Conservation (phyloP, 495 filamentous ascomycete genomes). For the Xylaria castorea region DNA sequence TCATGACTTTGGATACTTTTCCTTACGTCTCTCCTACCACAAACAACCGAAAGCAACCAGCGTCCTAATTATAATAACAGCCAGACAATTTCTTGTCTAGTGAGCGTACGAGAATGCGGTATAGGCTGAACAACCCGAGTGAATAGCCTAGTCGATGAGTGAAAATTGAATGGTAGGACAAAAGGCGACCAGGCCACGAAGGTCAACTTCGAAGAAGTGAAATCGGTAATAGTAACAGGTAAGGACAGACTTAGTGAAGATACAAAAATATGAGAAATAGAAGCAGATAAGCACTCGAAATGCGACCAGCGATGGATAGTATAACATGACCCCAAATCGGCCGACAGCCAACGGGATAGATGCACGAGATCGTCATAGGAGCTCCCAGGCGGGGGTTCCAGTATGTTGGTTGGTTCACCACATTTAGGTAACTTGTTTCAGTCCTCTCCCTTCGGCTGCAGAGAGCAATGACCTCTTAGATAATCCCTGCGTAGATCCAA, state of each 20-base stretch:
- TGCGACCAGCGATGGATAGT: neutral
- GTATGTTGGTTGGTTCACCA: slow-evolving; percentile 3
- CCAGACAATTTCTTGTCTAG: neutral
- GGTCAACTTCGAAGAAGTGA: slow-evolving; percentile 44
- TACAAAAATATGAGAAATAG: slow-evolving; percentile 18
- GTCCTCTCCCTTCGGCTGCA: slow-evolving; percentile 15
- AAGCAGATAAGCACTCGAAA: neutral
- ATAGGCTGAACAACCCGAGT: neutral
- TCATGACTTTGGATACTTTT: slow-evolving; percentile 5
- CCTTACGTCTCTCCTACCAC: neutral
- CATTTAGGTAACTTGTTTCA: slow-evolving; percentile 20
- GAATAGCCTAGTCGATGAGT: neutral
- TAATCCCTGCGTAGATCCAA: slow-evolving; percentile 13
- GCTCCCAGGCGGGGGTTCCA: neutral
- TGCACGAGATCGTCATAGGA: neutral
- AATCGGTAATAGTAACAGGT: slow-evolving; percentile 23
- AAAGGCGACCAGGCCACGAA: slow-evolving; percentile 42
- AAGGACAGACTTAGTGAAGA: slow-evolving; percentile 17
- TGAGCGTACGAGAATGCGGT: neutral
- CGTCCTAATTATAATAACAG: neutral
- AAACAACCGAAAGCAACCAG: neutral
- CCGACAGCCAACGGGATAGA: neutral
- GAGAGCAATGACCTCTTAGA: neutral
- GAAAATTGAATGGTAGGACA: slow-evolving; percentile 12
- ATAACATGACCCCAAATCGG: neutral